Evolutionary conservation across 1,284 basidiomycete species (phyloP).

Genomic region (Microbotryum intermedium): DNA sequence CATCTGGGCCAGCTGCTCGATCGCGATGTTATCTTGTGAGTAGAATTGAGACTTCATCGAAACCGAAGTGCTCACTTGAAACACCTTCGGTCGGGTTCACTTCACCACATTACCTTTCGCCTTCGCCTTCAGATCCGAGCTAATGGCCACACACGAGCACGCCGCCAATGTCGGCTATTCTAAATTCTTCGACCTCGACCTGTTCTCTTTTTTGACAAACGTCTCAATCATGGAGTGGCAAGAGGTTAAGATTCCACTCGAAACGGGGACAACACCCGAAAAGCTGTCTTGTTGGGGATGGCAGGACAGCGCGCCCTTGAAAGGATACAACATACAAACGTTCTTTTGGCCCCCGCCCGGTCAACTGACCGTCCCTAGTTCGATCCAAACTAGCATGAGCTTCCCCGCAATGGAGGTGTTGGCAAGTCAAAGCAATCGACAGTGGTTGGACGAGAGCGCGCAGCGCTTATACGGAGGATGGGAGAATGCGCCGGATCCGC

Average conservation of each 20-base stretch:
- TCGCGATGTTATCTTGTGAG: conserved; percentile 21
- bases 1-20: conserved; percentile 23
- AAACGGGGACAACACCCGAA: conserved; percentile 19
- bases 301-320: conserved; percentile 16
- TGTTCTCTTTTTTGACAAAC: conserved; percentile 22
- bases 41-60: neutral
- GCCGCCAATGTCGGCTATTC: conserved; percentile 19
- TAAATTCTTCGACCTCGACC: conserved; percentile 24
- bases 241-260: conserved; percentile 26
- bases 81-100: neutral
- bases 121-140: conserved; percentile 13
- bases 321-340: conserved; percentile 25
- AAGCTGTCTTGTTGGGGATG: conserved; percentile 26
- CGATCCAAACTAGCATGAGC: conserved; percentile 24
- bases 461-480: conserved; percentile 1
- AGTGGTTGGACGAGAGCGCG: conserved; percentile 19
- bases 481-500: conserved; percentile 16
- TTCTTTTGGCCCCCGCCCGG: conserved; percentile 25
- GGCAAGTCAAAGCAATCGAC: conserved; percentile 7
- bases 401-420: conserved; percentile 29
- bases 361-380: conserved; percentile 17
- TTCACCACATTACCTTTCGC: neutral
- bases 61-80: neutral
- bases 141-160: conserved; percentile 21
- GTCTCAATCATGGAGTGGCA: conserved; percentile 24